Evolutionary conservation across 805 yeast species (phyloP), one percentile per base, ranked within the genome.

Genomic region (Teunomyces cretensis): DNA sequence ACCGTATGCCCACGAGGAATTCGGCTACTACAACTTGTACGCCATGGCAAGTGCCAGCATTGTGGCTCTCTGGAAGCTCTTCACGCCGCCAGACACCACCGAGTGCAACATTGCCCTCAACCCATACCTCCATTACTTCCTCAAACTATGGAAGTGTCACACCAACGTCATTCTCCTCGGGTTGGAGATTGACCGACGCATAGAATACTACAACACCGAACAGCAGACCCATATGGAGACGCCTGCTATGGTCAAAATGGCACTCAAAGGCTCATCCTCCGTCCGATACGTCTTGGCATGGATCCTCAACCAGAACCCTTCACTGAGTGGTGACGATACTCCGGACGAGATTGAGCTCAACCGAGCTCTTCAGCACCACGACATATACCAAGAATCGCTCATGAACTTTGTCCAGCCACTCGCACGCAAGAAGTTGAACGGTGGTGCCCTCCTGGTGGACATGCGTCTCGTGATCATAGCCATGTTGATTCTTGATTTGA

Each of bases 131-230:
- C 76, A 77, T 15, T 70, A 74, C 39, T 76, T 82, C 48, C 64
- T 84, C 8, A 78, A 79, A 39, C 56, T 80, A 5, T 86, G 94
- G 92, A 82, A 83, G 53, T 74, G 78, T 33, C 79, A 81, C 53
- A 83, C 90, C 2, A 75, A 74, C 47, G 72, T 82, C 2, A 72
- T 86, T 1, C 60, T 79, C 8, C 61, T 81, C 6, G 88, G 88
- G 0, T 62, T 86, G 6, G 86, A 83, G 53, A 65, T 69, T 42
- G 77, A 72, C 53, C 56, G 74, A 35, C 56, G 67, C 35, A 49
- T 67, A 19, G 74, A 68, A 41, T 54, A 56, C 42, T 58, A 60
- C 41, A 58, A 60, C 28, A 59, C 65, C 47, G 61, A 58, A 32
- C 46, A 53, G n/a, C 52, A 52, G 13, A 12, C 7, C 15, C 49